phyloP scores from a whole-genome alignment of 2,329 filamentous ascomycete genomes.

The Cytospora chrysosperma region DNA sequence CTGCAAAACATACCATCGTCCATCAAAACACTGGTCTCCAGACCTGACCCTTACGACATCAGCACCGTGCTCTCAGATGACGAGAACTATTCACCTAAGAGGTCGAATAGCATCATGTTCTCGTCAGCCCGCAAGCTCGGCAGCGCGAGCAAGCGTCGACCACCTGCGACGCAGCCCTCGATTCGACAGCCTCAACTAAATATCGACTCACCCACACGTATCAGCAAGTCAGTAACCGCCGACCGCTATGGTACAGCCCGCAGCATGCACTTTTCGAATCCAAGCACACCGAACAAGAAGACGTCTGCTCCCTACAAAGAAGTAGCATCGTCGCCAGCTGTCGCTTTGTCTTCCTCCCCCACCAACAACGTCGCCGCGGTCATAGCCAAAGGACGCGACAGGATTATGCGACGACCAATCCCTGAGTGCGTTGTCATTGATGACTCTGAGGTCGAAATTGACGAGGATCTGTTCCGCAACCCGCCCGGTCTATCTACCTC shows the following conservation, averaged over 20 bases:
- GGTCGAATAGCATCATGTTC: background rate
- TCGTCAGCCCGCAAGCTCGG: conserved; percentile 16
- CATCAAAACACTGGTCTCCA: background rate
- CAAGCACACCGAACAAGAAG: conserved; percentile 2
- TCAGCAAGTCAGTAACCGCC: background rate
- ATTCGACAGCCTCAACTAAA: background rate
- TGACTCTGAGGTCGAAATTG: conserved; percentile 1
- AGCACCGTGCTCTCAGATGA: conserved; percentile 8
- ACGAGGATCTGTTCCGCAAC: conserved; percentile 11
- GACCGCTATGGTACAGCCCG: background rate
- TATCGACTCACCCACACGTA: background rate
- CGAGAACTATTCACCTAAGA: background rate
- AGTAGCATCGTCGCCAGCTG: conserved; percentile 2
- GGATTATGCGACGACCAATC: background rate
- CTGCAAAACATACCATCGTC: background rate
- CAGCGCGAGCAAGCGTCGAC: background rate
- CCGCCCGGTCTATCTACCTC: background rate
- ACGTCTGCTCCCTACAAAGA: background rate
- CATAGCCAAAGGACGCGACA: background rate
- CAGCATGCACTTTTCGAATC: background rate
- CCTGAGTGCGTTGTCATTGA: conserved; percentile 1
- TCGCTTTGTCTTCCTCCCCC: conserved; percentile 3
- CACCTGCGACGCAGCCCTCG: background rate
- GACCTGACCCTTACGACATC: conserved; percentile 22
- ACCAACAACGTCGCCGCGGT: conserved; percentile 17